Evolutionary conservation across 352 stramenopile species (phyloP), one percentile per base, ranked within the genome.

Genomic region (Phytophthora chlamydospora): DNA sequence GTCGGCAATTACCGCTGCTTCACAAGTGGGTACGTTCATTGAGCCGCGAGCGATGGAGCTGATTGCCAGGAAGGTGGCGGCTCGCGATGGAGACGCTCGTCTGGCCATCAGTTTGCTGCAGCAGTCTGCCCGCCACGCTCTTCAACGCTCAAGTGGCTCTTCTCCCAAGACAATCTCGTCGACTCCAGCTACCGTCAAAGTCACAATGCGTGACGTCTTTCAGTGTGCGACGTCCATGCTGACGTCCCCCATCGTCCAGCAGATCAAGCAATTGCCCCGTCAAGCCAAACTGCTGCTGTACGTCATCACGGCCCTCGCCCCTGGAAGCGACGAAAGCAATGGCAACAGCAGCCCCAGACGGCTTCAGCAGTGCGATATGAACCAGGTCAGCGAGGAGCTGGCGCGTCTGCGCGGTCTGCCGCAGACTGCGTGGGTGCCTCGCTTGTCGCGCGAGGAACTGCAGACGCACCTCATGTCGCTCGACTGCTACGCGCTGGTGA

Each of bases 401-500:
- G 63, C 67, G 12, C 68, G 55, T 10, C 68, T 89, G 6, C 70
- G 78, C 33, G 41, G 64, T 2, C 46, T 67, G 0, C 48, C 66
- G 1, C 66, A 61, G n/a, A 76, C 80, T 21, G 78, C 69, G 36
- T 91, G 83, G 83, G 62, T 91, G 8, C 78, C 80, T 6, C 59
- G 62, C 9, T 85, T 91, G 36, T 77, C 75, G 2, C 75, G 73
- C 12, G 76, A 90, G 17, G 80, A 91, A 34, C 53, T 89, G 16
- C 80, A 87, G 54, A 75, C 71, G 35, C 80, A 89, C 58, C 40
- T 91, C 5, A 78, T 75, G 29, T 76, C 80, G 11, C 78, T 91
- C 39, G 80, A 89, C 56, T 91, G 83, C 63, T 91, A 90, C 48
- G 83, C 80, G 19, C 68, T 91, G 14, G 55, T 89, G 14, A 86